Conservation (phyloP, 495 filamentous ascomycete species). For the Daldinia bambusicola region DNA sequence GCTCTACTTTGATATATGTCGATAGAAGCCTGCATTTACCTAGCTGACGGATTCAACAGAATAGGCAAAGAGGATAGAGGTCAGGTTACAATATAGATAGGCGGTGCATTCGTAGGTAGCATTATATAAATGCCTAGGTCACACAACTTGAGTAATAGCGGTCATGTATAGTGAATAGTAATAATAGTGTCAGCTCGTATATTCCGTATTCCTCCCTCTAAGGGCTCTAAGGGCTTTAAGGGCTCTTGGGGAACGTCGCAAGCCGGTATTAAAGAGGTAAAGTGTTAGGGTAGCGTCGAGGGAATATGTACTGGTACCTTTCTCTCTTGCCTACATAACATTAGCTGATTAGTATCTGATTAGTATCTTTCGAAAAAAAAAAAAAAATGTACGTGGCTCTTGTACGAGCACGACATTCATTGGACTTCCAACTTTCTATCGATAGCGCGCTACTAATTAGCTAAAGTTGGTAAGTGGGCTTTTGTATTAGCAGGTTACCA, state of each 20-base stretch:
- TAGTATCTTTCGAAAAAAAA: background rate
- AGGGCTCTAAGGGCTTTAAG: background rate
- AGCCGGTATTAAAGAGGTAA: background rate
- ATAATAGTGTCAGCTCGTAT: constrained; percentile 33
- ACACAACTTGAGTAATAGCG: constrained; percentile 22
- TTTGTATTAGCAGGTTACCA: constrained; percentile 23
- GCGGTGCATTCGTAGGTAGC: constrained; percentile 26
- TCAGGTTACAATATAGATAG: constrained; percentile 25
- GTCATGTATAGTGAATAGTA: constrained; percentile 14
- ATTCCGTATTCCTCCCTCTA: constrained; percentile 28
- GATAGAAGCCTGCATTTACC: background rate
- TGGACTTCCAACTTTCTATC: constrained; percentile 16
- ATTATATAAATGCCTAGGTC: constrained; percentile 25
- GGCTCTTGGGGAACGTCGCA: constrained; percentile 14
- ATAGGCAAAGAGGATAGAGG: constrained; percentile 1
- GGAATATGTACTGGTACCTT: background rate
- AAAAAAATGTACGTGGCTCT: background rate
- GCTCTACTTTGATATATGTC: constrained; percentile 22
- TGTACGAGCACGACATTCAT: constrained; percentile 3
- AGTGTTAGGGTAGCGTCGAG: constrained; percentile 10
- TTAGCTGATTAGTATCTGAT: background rate
- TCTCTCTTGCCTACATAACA: constrained; percentile 7
- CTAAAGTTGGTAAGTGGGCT: constrained; percentile 28
- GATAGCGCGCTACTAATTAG: constrained; percentile 23
- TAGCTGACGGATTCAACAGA: background rate